Evolutionary conservation across 2,329 filamentous ascomycete species (phyloP).

Genomic region (Cordyceps cicadae): DNA sequence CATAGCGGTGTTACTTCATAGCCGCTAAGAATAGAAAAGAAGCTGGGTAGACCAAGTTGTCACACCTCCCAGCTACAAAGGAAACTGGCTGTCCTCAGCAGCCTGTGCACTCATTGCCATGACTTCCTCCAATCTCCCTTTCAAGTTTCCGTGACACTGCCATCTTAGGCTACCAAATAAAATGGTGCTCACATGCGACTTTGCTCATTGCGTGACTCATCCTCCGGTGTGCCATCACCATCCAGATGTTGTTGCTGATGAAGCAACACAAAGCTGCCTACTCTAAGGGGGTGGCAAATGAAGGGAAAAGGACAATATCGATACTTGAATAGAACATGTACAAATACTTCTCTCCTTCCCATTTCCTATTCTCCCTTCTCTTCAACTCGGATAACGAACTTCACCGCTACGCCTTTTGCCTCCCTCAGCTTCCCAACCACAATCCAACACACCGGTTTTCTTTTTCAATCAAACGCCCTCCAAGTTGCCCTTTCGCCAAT

Average conservation of each 20-base stretch:
- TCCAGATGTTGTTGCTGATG: not conserved
- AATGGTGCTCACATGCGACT: not conserved
- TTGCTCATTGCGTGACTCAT: slow-evolving; percentile 4
- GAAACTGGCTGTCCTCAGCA: no score
- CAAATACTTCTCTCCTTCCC: not conserved
- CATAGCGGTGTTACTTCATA: no score
- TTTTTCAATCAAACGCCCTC: not conserved
- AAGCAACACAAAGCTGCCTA: not conserved
- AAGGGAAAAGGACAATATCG: not conserved
- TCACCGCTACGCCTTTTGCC: not conserved
- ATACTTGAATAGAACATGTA: not conserved
- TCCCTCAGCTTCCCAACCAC: not conserved
- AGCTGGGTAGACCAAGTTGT: no score
- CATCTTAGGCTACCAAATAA: not conserved
- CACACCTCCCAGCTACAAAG: no score
- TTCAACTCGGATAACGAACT: no score
- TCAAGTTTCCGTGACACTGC: not conserved
- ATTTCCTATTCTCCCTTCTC: not conserved
- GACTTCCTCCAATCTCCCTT: no score
- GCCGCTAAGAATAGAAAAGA: no score
- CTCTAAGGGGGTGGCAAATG: not conserved
- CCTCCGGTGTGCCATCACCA: not conserved
- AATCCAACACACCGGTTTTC: not conserved
- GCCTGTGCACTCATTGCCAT: no score
- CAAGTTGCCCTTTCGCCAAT: not conserved